Evolutionary conservation across 345 rosid species (phyloP), one percentile per base, ranked within the genome.

Genomic region (Gossypium ekmanianum): DNA sequence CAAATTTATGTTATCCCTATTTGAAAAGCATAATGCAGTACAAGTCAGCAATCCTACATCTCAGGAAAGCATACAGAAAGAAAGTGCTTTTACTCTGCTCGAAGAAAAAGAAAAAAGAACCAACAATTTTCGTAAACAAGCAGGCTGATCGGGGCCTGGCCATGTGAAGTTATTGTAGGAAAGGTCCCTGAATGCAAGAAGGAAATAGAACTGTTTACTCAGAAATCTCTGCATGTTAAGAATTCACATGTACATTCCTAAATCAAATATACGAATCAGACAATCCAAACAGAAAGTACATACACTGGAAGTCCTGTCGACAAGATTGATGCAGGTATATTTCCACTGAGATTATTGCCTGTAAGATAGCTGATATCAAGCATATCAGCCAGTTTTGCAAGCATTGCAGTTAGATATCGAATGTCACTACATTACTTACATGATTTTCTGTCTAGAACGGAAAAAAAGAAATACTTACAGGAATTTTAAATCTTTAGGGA

Each of bases 1-100:
- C 74, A 90, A 77, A 82, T 92, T 92, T 75, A 91, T 74, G 77
- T 86, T 83, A 72, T 82, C 82, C 88, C 90, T 87, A 67, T 55
- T 47, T 17, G 26, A 75, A 78, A 68, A 50, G 34, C 24, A 47
- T 61, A 48, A 74, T 8, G 8, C 59, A 48, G 10, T 18, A 74
- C 24, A 27, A 16, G 45, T 61, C 57, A 62, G 41, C 50, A 62
- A 61, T 16, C 16, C 59, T 62, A 34, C 69, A 61, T 11, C 76
- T 34, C 68, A 84, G 0, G 7, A 57, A 75, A 82, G 43, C 26
- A 61, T 43, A 8, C 18, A 63, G 20, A 20, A 20, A 20, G 68
- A 44, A 75, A 2, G 24, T 12, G 16, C n/a, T 41, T 67, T 17
- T 17, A 44, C 14, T 61, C 5, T 18, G 34, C 11, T n/a, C 22